These are phyloP conservation scores for Beauveria pseudobassiana DNA, from an alignment of 2,329 filamentous ascomycete genomes.

Conservation along the genomic window DNA sequence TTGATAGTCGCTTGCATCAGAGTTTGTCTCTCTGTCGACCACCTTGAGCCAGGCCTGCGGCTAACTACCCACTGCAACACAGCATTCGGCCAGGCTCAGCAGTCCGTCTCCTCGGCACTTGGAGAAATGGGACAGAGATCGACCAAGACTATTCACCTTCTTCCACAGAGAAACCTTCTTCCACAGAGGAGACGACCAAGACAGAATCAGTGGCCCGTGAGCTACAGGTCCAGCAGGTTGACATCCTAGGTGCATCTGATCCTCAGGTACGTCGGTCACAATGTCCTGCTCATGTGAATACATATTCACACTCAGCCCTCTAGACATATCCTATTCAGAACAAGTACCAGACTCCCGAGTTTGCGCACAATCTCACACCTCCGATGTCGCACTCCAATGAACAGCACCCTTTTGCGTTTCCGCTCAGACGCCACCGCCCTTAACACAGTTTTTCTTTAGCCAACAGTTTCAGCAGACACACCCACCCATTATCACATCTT, in stretches of 20 bases:
- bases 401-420: slow-evolving; percentile 72
- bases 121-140: slow-evolving; percentile 37
- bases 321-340: slow-evolving; percentile 92
- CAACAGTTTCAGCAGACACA: slow-evolving; percentile 75
- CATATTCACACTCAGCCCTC: neutral
- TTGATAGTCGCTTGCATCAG: slow-evolving; percentile 62
- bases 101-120: slow-evolving; percentile 68
- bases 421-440: slow-evolving; percentile 70
- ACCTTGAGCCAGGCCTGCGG: slow-evolving; percentile 16
- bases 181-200: neutral
- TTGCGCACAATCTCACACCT: slow-evolving; percentile 84
- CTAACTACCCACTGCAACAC: slow-evolving; percentile 21
- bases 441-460: slow-evolving; percentile 68
- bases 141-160: neutral
- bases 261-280: slow-evolving; percentile 53
- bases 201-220: slow-evolving; percentile 48
- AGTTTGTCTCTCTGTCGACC: slow-evolving; percentile 45
- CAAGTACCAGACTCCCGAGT: slow-evolving; percentile 86
- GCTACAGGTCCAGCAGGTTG: slow-evolving; percentile 63
- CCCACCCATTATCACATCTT: slow-evolving; percentile 90
- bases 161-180: neutral
- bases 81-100: slow-evolving; percentile 79
- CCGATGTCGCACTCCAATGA: slow-evolving; percentile 71
- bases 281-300: neutral
- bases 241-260: slow-evolving; percentile 70